Evolutionary conservation across 148 eudicot species (phyloP).

Genomic region (Tetragonia tetragonoides): DNA sequence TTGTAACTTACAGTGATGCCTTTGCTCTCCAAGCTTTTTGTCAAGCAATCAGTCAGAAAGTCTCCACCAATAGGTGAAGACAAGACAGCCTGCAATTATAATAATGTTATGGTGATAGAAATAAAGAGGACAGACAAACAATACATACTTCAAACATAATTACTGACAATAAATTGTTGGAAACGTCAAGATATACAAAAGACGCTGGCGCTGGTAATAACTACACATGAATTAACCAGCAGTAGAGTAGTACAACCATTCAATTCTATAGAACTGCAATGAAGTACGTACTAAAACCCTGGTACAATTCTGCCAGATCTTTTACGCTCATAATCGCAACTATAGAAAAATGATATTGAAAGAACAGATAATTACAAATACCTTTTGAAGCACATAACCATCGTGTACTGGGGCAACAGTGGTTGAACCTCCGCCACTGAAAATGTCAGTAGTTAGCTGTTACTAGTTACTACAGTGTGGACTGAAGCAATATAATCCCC

Average conservation of each 20-base stretch:
- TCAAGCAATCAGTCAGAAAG: conserved; percentile 87
- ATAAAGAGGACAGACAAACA: neutral
- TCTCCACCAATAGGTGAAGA: conserved; percentile 94
- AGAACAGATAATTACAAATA: conserved; percentile 25
- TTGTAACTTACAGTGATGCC: conserved; percentile 67
- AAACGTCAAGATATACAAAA: neutral
- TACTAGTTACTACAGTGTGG: conserved; percentile 11
- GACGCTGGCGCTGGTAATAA: neutral
- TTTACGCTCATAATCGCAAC: neutral
- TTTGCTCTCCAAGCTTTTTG: conserved; percentile 96
- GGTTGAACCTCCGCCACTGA: conserved; percentile 98
- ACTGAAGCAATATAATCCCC: neutral
- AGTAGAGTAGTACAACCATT: neutral
- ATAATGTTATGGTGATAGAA: neutral
- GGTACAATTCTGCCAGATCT: neutral
- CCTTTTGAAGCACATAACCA: conserved; percentile 99
- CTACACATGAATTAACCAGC: neutral
- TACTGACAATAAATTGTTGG: neutral
- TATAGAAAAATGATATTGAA: conserved; percentile 4
- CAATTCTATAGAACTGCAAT: neutral
- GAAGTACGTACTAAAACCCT: conserved; percentile 1
- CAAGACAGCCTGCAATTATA: conserved; percentile 58
- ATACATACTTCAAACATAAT: neutral
- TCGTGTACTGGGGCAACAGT: conserved; percentile 97
- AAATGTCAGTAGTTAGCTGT: conserved; percentile 24